Percentiles rank a stretch among this genome's conserved stretches.
phyloP scores from a whole-genome alignment of 1,284 basidiomycete species.

The Sporisorium graminicola region DNA sequence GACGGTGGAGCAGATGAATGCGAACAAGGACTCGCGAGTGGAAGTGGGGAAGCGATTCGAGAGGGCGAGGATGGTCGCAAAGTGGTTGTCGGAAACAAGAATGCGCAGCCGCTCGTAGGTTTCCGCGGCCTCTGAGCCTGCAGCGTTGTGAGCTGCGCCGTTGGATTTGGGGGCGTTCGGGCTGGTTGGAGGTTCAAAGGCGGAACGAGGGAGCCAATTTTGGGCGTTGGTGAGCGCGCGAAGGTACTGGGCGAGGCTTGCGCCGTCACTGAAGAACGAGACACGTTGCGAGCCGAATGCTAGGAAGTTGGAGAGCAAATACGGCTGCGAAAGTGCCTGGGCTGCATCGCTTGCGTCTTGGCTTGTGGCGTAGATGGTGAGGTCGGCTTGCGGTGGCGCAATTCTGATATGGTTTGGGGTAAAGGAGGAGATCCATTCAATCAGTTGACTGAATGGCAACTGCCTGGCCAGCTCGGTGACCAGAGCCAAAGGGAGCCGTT shows the following conservation, averaged over 20 bases:
- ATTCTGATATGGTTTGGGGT: conserved; percentile 8
- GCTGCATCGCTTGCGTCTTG: conserved; percentile 14
- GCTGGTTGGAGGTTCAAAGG: conserved; percentile 16
- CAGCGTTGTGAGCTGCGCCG: not conserved
- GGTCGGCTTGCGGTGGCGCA: not conserved
- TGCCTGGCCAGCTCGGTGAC: conserved; percentile 53
- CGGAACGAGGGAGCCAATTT: conserved; percentile 42
- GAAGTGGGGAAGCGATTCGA: conserved; percentile 57
- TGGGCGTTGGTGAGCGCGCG: conserved; percentile 57
- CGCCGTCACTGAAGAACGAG: conserved; percentile 47
- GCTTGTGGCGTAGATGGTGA: not conserved
- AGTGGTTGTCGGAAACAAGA: conserved; percentile 55
- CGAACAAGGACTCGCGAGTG: conserved; percentile 58
- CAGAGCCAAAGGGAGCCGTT: conserved; percentile 46
- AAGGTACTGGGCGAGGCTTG: conserved; percentile 49
- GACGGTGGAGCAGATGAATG: conserved; percentile 60
- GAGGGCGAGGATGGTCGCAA: conserved; percentile 50
- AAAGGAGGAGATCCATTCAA: conserved; percentile 37
- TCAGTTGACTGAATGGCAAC: conserved; percentile 53
- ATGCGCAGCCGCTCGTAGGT: conserved; percentile 52
- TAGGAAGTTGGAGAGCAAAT: conserved; percentile 57
- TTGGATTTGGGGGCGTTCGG: not conserved
- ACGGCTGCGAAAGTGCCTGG: conserved; percentile 32
- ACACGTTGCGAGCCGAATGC: conserved; percentile 54
- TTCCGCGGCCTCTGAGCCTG: conserved; percentile 16